These are phyloP conservation scores for Tricholoma saponaceum DNA, from an alignment of 768 basidiomycete genomes.

Conservation along the genomic window DNA sequence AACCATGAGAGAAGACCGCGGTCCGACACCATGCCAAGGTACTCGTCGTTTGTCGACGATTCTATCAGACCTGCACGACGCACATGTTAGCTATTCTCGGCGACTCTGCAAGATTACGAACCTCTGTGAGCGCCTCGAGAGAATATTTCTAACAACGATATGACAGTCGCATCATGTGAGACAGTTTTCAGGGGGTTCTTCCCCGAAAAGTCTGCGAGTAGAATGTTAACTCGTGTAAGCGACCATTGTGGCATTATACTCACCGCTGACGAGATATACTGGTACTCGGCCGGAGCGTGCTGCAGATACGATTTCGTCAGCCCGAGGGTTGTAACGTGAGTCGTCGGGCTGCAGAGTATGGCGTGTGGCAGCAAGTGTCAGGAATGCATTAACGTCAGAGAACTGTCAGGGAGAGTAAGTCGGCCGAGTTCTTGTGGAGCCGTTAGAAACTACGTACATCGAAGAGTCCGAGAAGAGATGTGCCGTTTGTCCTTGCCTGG, in stretches of 20 bases:
- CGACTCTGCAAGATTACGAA: slow-evolving; percentile 21
- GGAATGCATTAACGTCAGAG: slow-evolving; percentile 84
- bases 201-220: slow-evolving; percentile 66
- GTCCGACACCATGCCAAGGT: slow-evolving; percentile 75
- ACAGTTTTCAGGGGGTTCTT: slow-evolving; percentile 74
- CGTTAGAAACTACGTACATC: slow-evolving; percentile 47
- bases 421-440: not conserved
- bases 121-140: slow-evolving; percentile 72
- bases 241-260: slow-evolving; percentile 20
- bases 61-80: slow-evolving; percentile 48
- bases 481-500: slow-evolving; percentile 18
- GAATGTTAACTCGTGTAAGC: slow-evolving; percentile 1
- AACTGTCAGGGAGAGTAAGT: slow-evolving; percentile 39
- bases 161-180: slow-evolving; percentile 56
- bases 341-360: slow-evolving; percentile 66
- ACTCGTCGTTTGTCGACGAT: slow-evolving; percentile 41
- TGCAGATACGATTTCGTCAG: slow-evolving; percentile 67
- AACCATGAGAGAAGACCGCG: slow-evolving; percentile 70
- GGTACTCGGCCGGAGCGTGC: slow-evolving; percentile 73
- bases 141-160: slow-evolving; percentile 63
- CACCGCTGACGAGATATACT: slow-evolving; percentile 75
- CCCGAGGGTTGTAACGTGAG: slow-evolving; percentile 52
- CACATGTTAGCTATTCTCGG: not conserved
- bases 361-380: slow-evolving; percentile 76
- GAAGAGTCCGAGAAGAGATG: slow-evolving; percentile 55